Conservation (phyloP, 2,329 filamentous ascomycete genomes). For the Arthrobotrys sinensis region DNA sequence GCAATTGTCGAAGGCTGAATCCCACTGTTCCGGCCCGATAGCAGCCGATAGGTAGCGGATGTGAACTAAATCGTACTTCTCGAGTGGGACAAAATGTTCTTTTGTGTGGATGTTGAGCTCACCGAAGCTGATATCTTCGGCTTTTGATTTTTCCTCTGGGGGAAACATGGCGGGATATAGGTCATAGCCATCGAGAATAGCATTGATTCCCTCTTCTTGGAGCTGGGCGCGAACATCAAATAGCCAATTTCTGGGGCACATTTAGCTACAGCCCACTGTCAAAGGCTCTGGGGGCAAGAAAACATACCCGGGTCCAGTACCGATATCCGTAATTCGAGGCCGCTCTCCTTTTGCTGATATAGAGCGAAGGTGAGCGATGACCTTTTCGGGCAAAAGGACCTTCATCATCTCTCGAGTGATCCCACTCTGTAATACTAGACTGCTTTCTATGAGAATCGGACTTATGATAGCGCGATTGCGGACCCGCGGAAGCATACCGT, state of each 20-base stretch:
- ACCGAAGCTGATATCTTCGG: conserved; percentile 32
- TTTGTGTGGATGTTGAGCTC: conserved; percentile 25
- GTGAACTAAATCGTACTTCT: conserved; percentile 40
- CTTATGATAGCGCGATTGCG: neutral
- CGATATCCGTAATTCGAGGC: conserved; percentile 32
- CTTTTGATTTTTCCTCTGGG: conserved; percentile 26
- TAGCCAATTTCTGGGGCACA: conserved; percentile 14
- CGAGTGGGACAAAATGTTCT: conserved; percentile 21
- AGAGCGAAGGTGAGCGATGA: conserved; percentile 11
- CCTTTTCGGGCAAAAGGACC: conserved; percentile 13
- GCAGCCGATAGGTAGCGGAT: conserved; percentile 41
- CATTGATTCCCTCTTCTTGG: conserved; percentile 35
- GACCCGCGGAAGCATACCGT: conserved; percentile 15
- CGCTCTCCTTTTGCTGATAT: conserved; percentile 26
- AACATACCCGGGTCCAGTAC: conserved; percentile 38
- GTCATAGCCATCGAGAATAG: conserved; percentile 39
- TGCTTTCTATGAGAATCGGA: neutral
- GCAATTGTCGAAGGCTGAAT: conserved; percentile 34
- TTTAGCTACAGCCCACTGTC: neutral
- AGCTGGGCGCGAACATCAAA: conserved; percentile 36
- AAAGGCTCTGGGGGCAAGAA: neutral
- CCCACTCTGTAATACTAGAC: conserved; percentile 33
- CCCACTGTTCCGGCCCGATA: conserved; percentile 48
- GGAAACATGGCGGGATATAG: conserved; percentile 32
- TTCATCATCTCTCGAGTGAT: conserved; percentile 46